These are phyloP conservation scores for Pythium utonaiense DNA, from an alignment of 352 stramenopile genomes.

Conservation along the genomic window DNA sequence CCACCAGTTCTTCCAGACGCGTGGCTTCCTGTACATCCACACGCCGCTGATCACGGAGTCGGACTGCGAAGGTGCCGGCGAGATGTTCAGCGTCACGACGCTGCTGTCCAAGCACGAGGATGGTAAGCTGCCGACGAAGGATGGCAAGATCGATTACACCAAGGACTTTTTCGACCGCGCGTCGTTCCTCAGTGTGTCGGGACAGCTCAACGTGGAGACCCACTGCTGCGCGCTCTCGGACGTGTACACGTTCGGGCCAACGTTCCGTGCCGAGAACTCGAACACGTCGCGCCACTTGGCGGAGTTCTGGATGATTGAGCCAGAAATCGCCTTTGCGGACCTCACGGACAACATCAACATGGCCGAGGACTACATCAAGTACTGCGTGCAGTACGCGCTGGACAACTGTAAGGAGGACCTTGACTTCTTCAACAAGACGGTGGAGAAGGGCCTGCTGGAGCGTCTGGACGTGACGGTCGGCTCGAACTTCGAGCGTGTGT, in stretches of 20 bases:
- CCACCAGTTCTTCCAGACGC: slow-evolving; percentile 72
- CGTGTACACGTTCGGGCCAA: slow-evolving; percentile 99
- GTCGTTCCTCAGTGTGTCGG: slow-evolving; percentile 88
- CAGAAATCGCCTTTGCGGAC: slow-evolving; percentile 84
- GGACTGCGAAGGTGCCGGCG: slow-evolving; percentile 98
- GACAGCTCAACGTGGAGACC: slow-evolving; percentile 95
- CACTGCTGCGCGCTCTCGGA: slow-evolving; percentile 96
- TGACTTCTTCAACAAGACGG: slow-evolving; percentile 92
- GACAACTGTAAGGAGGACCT: slow-evolving; percentile 89
- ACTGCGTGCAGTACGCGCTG: slow-evolving; percentile 74
- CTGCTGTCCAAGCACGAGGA: slow-evolving; percentile 82
- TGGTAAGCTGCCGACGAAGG: slow-evolving; percentile 60
- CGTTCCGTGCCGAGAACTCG: slow-evolving; percentile 98
- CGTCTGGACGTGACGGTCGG: slow-evolving; percentile 80
- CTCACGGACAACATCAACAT: slow-evolving; percentile 91
- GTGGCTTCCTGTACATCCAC: slow-evolving; percentile 75
- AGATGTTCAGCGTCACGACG: slow-evolving; percentile 96
- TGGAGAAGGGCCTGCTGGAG: slow-evolving; percentile 76
- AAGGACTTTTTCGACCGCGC: slow-evolving; percentile 93
- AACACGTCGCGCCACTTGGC: slow-evolving; percentile 96
- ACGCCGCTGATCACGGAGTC: slow-evolving; percentile 96
- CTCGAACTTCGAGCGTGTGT: slow-evolving; percentile 89
- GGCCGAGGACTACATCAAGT: slow-evolving; percentile 91
- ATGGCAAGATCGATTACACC: slow-evolving; percentile 63
- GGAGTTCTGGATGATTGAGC: slow-evolving; percentile 99